Evolutionary conservation across 2,329 filamentous ascomycete genomes (phyloP).

Genomic region (Cladophialophora carrionii): DNA sequence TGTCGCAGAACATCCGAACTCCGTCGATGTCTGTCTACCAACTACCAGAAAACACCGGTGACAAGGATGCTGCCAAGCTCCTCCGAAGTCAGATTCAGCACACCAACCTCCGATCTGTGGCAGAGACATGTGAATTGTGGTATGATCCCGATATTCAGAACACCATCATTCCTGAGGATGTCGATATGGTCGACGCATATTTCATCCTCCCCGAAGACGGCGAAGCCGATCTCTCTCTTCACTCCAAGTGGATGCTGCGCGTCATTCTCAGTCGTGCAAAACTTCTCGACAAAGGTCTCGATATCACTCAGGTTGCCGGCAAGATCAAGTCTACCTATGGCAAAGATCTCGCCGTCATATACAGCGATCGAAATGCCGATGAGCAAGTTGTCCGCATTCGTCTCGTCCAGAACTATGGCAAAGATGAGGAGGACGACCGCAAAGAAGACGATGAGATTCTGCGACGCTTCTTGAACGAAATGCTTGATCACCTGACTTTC

Average conservation of each 20-base stretch:
- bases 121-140: slow-evolving; percentile 91
- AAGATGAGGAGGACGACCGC: slow-evolving; percentile 72
- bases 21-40: slow-evolving; percentile 95
- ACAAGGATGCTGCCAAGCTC: slow-evolving; percentile 79
- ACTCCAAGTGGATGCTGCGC: slow-evolving; percentile 94
- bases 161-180: slow-evolving; percentile 84
- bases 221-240: slow-evolving; percentile 62
- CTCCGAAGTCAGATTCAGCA: slow-evolving; percentile 91
- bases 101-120: slow-evolving; percentile 89
- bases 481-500: slow-evolving; percentile 86
- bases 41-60: slow-evolving; percentile 61
- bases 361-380: slow-evolving; percentile 97
- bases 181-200: slow-evolving; percentile 95
- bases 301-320: slow-evolving; percentile 85
- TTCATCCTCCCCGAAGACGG: slow-evolving; percentile 91
- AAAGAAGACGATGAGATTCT: slow-evolving; percentile 90
- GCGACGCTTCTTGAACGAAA: slow-evolving; percentile 86
- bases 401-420: slow-evolving; percentile 69
- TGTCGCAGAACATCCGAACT: slow-evolving; percentile 97
- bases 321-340: slow-evolving; percentile 89
- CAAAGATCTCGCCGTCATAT: slow-evolving; percentile 85
- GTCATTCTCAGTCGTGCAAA: slow-evolving; percentile 91
- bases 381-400: slow-evolving; percentile 92
- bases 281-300: slow-evolving; percentile 90
- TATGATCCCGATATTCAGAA: slow-evolving; percentile 88